These are phyloP conservation scores for Kodamaea jinghongensis DNA, from an alignment of 805 yeast genomes.

Conservation along the genomic window DNA sequence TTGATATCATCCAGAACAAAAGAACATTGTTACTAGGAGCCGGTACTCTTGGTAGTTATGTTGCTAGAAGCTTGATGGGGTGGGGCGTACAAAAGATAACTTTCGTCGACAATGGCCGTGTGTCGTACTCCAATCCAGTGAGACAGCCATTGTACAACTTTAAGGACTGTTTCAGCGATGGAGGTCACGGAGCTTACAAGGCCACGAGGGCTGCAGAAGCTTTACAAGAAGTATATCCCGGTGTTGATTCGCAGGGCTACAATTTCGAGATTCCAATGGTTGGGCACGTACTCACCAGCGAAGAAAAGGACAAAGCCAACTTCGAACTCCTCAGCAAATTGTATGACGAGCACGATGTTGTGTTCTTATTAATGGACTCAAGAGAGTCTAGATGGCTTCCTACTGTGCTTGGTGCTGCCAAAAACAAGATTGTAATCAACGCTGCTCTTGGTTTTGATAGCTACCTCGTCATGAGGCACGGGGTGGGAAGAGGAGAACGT, in stretches of 20 bases:
- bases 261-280: conserved; percentile 89
- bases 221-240: conserved; percentile 72
- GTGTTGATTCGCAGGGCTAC: conserved; percentile 62
- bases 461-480: conserved; percentile 92
- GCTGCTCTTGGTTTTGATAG: conserved; percentile 96
- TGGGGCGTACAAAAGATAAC: conserved; percentile 92
- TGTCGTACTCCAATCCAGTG: conserved; percentile 93
- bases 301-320: conserved; percentile 44
- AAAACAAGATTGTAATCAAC: conserved; percentile 74
- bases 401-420: conserved; percentile 68
- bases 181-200: conserved; percentile 64
- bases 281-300: conserved; percentile 78
- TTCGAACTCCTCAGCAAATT: conserved; percentile 53
- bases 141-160: conserved; percentile 85
- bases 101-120: conserved; percentile 84
- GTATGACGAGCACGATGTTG: conserved; percentile 66
- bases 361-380: conserved; percentile 87
- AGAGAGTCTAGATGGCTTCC: conserved; percentile 99
- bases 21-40: conserved; percentile 85
- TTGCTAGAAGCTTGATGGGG: conserved; percentile 79
- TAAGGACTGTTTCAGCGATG: conserved; percentile 70
- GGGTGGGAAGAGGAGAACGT: conserved; percentile 36
- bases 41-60: conserved; percentile 94
- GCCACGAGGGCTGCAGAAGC: conserved; percentile 77
- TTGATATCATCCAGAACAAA: conserved; percentile 58